Evolutionary conservation across 1,284 basidiomycete genomes (phyloP).

Genomic region (Microbotryum lychnidis-dioicae): DNA sequence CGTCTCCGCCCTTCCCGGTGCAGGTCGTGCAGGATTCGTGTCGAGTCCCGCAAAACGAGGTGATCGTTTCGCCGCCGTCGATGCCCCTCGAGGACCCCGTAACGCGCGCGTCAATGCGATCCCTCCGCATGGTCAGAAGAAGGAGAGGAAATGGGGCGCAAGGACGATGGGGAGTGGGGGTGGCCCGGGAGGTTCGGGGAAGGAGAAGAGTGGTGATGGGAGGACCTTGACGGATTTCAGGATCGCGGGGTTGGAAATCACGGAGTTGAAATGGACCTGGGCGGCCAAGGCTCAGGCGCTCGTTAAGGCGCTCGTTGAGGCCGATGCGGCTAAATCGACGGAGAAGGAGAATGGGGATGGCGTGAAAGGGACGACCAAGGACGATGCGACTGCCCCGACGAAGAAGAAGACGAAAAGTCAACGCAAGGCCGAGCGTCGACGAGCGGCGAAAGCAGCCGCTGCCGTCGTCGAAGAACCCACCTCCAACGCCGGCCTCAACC

Average conservation of each 20-base stretch:
- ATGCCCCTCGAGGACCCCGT: too few relatives aligned
- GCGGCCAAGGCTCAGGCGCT: conserved; percentile 49
- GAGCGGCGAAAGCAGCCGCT: conserved; percentile 12
- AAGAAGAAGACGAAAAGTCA: conserved; percentile 35
- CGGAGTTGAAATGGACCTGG: conserved; percentile 45
- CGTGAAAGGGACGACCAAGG: conserved; percentile 7
- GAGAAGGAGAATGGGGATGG: conserved; percentile 15
- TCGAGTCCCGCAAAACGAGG: too few relatives aligned
- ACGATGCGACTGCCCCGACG: conserved; percentile 10
- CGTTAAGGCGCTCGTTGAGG: conserved; percentile 42
- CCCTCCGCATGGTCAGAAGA: neutral
- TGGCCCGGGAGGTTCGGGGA: neutral
- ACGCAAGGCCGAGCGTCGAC: conserved; percentile 34
- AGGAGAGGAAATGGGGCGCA: conserved; percentile 26
- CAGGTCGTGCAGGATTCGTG: too few relatives aligned
- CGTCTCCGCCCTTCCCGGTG: too few relatives aligned
- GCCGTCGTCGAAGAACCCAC: conserved; percentile 9
- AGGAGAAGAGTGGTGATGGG: conserved; percentile 4
- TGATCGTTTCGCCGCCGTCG: too few relatives aligned
- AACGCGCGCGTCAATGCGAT: too few relatives aligned
- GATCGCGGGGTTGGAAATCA: conserved; percentile 76
- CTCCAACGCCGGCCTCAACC: neutral
- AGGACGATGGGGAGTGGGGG: neutral
- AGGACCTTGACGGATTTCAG: conserved; percentile 88
- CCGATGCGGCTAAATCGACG: neutral